These are phyloP conservation scores for Psilocybe sp. DNA, from an alignment of 768 basidiomycete genomes.

Conservation along the genomic window DNA sequence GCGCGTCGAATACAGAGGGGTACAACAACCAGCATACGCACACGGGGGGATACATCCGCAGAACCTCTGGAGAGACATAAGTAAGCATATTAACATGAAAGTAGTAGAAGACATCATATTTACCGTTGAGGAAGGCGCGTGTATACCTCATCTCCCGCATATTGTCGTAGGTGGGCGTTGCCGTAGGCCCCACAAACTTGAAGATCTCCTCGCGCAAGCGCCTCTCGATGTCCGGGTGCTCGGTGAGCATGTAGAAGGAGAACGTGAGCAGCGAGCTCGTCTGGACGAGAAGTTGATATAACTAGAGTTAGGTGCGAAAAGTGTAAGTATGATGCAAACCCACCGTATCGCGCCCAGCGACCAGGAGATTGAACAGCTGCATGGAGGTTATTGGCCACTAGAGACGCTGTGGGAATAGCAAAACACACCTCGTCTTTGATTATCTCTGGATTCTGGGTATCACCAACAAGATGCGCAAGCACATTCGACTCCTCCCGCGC, in stretches of 20 bases:
- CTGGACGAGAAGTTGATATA: slow-evolving; percentile 12
- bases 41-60: slow-evolving; percentile 37
- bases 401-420: too few species aligned
- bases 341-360: slow-evolving; percentile 56
- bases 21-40: slow-evolving; percentile 10
- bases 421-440: slow-evolving; percentile 36
- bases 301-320: slow-evolving; percentile 5
- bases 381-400: too few species aligned
- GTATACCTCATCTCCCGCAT: slow-evolving; percentile 43
- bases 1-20: slow-evolving; percentile 31
- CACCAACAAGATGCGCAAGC: slow-evolving; percentile 48
- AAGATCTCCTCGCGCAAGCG: slow-evolving; percentile 41
- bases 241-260: slow-evolving; percentile 39
- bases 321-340: slow-evolving; percentile 15
- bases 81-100: background rate
- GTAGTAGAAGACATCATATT: background rate
- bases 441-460: slow-evolving; percentile 29
- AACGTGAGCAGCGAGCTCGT: slow-evolving; percentile 42
- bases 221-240: slow-evolving; percentile 35
- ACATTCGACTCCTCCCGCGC: slow-evolving; percentile 37
- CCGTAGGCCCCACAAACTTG: slow-evolving; percentile 30
- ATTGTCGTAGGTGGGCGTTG: slow-evolving; percentile 39
- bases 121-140: slow-evolving; percentile 31
- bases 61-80: slow-evolving; percentile 30
- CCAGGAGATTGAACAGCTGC: slow-evolving; percentile 41